Percentiles rank a stretch among this genome's conserved stretches.
Conservation (phyloP, 1,284 basidiomycete genomes). For the Irpex rosettiformis region DNA sequence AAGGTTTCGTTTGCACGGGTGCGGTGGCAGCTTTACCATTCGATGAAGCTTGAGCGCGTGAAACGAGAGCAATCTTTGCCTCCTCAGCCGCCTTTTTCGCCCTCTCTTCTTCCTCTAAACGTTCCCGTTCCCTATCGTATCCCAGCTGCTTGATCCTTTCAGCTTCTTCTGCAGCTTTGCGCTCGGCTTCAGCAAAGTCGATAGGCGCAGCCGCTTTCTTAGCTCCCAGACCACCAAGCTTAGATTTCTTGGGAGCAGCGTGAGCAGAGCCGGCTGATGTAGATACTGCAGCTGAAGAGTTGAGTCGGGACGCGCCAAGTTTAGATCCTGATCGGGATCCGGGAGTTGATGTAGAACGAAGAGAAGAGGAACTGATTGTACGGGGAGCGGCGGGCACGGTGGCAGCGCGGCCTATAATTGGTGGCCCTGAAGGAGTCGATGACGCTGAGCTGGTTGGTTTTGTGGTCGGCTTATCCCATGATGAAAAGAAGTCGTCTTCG, state of each 20-base stretch:
- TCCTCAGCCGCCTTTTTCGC: conserved; percentile 51
- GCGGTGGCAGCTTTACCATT: conserved; percentile 26
- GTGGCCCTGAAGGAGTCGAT: conserved; percentile 51
- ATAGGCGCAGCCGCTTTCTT: conserved; percentile 77
- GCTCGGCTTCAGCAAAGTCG: conserved; percentile 90
- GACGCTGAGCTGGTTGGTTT: conserved; percentile 40
- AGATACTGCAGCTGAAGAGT: conserved; percentile 37
- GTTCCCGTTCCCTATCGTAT: conserved; percentile 81
- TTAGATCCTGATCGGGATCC: conserved; percentile 38
- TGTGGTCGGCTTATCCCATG: conserved; percentile 87
- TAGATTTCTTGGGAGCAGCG: conserved; percentile 54
- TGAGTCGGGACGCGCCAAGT: conserved; percentile 53
- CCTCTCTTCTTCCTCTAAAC: conserved; percentile 63
- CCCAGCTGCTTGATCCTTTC: conserved; percentile 87
- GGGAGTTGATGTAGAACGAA: conserved; percentile 37
- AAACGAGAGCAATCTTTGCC: conserved; percentile 35
- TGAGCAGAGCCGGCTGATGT: conserved; percentile 30
- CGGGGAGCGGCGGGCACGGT: conserved; percentile 48
- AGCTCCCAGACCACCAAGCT: conserved; percentile 83
- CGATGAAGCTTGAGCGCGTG: conserved; percentile 25
- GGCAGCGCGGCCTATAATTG: conserved; percentile 50
- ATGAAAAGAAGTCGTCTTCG: conserved; percentile 93
- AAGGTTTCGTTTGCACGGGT: conserved; percentile 26
- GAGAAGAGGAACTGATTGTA: conserved; percentile 60
- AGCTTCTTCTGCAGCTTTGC: conserved; percentile 84